Evolutionary conservation across 106 monocot species (phyloP), one percentile per base, ranked within the genome.

Genomic region (Acorus calamus): DNA sequence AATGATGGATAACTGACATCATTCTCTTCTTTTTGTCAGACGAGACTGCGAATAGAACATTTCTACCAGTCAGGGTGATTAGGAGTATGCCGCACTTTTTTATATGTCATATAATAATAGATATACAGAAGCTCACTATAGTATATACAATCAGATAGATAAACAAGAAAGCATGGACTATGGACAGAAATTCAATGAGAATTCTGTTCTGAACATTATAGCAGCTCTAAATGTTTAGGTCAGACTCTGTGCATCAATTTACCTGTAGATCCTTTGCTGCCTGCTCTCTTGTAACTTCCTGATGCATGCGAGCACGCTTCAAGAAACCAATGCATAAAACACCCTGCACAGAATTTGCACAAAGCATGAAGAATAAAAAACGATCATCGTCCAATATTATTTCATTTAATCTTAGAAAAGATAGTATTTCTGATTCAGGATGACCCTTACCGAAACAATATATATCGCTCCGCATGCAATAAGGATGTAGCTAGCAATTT

Each of bases 401-500:
- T 28, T 28, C 1, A 28, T 28, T 28, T 28, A 28, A 28, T 28
- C 28, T 28, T 28, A 28, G 28, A 28, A 28, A 28, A 0, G 28
- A 28, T 28, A 28, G 0, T 28, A 28, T 28, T 28, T 28, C 28
- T 28, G 28, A 28, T 0, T 28, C 43, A 46, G 60, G 44, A 60
- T 46, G 28, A 71, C 52, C 7, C 80, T 88, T 75, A 98, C 96
- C 66, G 77, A 83, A 41, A 98, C 60, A 8, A 88, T 57, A 69
- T 98, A 88, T 8, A 60, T 63, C 47, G 83, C n/a, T n/a, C 96
- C 96, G 66, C 96, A 98, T 8, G 80, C 73, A 71, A 87, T 63
- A 66, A 98, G 91, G 11, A 98, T 70, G 55, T 98, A 98, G 66
- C 91, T 85, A 10, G 91, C 65, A 57, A 98, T 79, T 71, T 85